A percentile compares a stretch with the other conserved stretches of the same genome.
Evolutionary conservation across 768 basidiomycete genomes (phyloP).

Genomic region (Auricularia auricula-judae): DNA sequence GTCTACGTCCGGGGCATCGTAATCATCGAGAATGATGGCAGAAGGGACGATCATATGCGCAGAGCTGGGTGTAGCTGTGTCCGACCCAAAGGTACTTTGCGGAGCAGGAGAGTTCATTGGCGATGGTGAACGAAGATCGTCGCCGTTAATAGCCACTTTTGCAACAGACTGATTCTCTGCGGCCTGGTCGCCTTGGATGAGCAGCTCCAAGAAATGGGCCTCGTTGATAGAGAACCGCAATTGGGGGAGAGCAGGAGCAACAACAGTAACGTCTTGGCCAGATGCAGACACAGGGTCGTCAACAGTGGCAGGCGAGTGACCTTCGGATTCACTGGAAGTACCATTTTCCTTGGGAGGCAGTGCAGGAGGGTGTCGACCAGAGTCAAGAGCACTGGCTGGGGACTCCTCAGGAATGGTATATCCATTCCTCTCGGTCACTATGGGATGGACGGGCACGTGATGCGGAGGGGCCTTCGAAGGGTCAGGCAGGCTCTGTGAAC

Average conservation of each 20-base stretch:
- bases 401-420: neutral
- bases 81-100: slow-evolving; percentile 1
- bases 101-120: slow-evolving; percentile 3
- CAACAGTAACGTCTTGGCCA: slow-evolving; percentile 38
- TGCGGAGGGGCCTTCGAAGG: neutral
- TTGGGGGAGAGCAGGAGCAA: slow-evolving; percentile 78
- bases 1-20: neutral
- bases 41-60: neutral
- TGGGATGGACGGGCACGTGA: neutral
- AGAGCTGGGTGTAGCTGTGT: neutral
- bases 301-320: neutral
- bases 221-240: slow-evolving; percentile 85
- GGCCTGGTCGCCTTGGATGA: slow-evolving; percentile 5
- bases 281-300: neutral
- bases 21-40: neutral
- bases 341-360: neutral
- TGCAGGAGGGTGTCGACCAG: neutral
- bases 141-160: neutral
- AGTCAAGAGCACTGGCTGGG: neutral
- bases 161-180: neutral
- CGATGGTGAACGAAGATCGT: neutral
- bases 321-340: neutral
- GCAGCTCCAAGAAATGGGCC: slow-evolving; percentile 54
- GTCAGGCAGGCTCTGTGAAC: neutral
- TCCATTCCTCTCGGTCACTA: neutral